These are phyloP conservation scores for Rosa multiflora DNA, from an alignment of 306 rosid genomes.

Conservation along the genomic window DNA sequence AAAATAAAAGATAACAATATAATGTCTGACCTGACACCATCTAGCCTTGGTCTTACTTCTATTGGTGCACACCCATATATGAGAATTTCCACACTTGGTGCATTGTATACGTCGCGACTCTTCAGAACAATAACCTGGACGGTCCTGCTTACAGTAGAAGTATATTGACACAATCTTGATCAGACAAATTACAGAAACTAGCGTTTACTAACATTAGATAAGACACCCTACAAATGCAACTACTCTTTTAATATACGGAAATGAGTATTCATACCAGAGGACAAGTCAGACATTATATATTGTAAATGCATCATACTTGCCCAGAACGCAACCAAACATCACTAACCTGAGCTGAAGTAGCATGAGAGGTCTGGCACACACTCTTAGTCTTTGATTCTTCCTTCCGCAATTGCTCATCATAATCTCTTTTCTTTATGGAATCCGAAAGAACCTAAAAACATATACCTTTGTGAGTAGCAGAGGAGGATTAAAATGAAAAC, in stretches of 20 bases:
- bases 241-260: background rate
- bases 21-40: constrained; percentile 92
- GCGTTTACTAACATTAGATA: background rate
- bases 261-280: background rate
- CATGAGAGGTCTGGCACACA: constrained; percentile 83
- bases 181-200: background rate
- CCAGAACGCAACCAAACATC: constrained; percentile 24
- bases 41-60: constrained; percentile 90
- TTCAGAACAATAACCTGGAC: constrained; percentile 69
- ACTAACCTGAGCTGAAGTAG: constrained; percentile 69
- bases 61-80: constrained; percentile 97
- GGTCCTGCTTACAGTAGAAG: constrained; percentile 50
- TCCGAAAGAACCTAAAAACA: constrained; percentile 86
- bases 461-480: constrained; percentile 21
- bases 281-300: background rate
- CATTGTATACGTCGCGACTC: constrained; percentile 96
- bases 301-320: background rate
- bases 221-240: background rate
- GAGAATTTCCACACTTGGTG: constrained; percentile 93
- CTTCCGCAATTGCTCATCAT: constrained; percentile 92
- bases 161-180: constrained; percentile 20
- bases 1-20: constrained; percentile 5
- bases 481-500: constrained; percentile 6
- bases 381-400: constrained; percentile 82
- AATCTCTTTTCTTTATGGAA: constrained; percentile 72